Base-by-base conservation (phyloP, 331 rosid genomes). In the Malus hybrid region DNA sequence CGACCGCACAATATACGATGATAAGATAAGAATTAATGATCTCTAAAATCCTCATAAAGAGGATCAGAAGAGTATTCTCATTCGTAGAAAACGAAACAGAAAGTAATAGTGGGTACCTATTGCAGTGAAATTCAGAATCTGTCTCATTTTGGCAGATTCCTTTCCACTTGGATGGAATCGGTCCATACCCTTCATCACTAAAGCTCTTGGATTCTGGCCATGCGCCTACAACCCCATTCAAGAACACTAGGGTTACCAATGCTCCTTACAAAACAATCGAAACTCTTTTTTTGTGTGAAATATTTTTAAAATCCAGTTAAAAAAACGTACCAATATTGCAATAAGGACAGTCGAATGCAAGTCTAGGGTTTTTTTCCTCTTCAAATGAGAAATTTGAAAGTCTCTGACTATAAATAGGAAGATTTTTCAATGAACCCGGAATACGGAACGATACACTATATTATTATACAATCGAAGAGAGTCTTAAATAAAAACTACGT, bases 171-270 rank as follows among this genome's bases (percentile, higher is more conserved):
- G 87, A 64, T 50, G 97, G 99, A 90, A 91, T 82, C 76, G 96
- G 95, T 90, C 97, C 99, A 78, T 86, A 83, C 63, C 84, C 81
- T 61, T 85, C 81, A 20, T 88, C 95, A 77, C 82, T 79, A 83
- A 93, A 93, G 87, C 98, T 93, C 76, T 87, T 83, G 6, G 98
- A 93, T 86, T 91, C 90, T 44, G 97, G 89, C 98, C 98, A 91
- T 70, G 84, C 97, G 5, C 98, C 98, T 91, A 60, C 22, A 63
- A 63, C 26, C 77, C 66, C 50, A 81, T 76, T 68, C 73, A 33
- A 73, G 39, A 68, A 78, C 52, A 85, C 80, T 55, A 10, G 79
- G 84, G 70, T 72, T 48, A 75, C 76, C 12, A 63, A 68, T 76
- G 55, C 58, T 66, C 68, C 26, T 36, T 33, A 75, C 19, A 29